These are phyloP conservation scores for Kockiozyma suomiensis DNA, from an alignment of 805 yeast species.

Conservation along the genomic window DNA sequence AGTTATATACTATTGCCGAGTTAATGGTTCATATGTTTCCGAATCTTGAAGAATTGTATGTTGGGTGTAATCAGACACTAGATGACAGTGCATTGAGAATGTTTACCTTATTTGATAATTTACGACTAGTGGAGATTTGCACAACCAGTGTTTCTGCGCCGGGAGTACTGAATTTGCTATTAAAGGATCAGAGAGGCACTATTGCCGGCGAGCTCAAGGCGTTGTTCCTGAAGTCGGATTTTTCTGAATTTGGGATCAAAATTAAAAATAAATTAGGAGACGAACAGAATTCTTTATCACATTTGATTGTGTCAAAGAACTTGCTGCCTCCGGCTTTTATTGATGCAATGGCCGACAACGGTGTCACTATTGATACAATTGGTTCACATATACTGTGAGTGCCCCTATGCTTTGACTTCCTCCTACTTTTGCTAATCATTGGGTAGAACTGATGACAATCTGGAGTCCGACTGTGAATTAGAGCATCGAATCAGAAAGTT, in stretches of 20 bases:
- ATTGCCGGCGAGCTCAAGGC: neutral
- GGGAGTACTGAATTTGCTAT: neutral
- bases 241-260: neutral
- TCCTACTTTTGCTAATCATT: no score
- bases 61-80: conserved; percentile 14
- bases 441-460: neutral
- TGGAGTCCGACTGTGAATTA: neutral
- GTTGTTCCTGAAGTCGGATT: neutral
- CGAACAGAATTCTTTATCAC: neutral
- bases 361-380: neutral
- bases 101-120: conserved; percentile 10
- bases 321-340: neutral
- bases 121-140: conserved; percentile 1
- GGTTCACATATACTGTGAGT: no score
- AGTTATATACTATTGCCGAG: conserved; percentile 2
- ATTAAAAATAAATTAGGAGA: neutral
- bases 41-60: conserved; percentile 5
- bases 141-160: neutral
- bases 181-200: neutral
- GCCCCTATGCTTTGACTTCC: no score
- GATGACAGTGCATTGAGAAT: conserved; percentile 6
- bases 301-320: neutral
- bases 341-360: neutral
- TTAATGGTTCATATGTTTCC: conserved; percentile 17
- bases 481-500: neutral